Evolutionary conservation across 345 rosid genomes (phyloP).

Genomic region (Theobroma cacao): DNA sequence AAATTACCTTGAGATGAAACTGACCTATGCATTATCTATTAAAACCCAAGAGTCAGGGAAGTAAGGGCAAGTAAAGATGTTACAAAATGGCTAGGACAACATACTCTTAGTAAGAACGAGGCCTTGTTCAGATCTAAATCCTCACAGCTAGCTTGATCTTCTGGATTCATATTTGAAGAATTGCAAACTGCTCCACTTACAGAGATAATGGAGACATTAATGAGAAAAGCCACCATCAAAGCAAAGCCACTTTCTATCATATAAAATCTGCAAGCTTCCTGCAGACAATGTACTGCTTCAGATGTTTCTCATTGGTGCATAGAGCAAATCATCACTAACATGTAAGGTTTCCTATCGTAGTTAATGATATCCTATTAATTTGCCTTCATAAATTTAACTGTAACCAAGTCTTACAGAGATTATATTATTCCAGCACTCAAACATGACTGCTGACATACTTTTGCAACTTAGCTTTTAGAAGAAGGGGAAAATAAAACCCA

Average conservation of each 20-base stretch:
- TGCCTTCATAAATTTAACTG: neutral
- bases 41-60: neutral
- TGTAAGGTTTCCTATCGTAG: neutral
- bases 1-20: neutral
- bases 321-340: conserved; percentile 9
- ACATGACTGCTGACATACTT: neutral
- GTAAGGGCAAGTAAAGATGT: neutral
- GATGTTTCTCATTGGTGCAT: conserved; percentile 1
- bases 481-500: neutral
- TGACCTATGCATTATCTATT: conserved; percentile 2
- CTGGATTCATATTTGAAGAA: conserved; percentile 54
- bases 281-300: conserved; percentile 27
- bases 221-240: conserved; percentile 76
- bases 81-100: conserved; percentile 10
- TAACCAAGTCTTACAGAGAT: neutral
- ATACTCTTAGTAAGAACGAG: conserved; percentile 83
- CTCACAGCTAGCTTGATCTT: conserved; percentile 60
- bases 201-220: conserved; percentile 81
- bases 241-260: conserved; percentile 88
- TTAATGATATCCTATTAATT: neutral
- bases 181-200: conserved; percentile 91
- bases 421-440: neutral
- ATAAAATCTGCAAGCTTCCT: conserved; percentile 94
- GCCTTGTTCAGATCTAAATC: conserved; percentile 89
- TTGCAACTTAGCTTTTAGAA: neutral